Base-by-base conservation (phyloP, 306 rosid genomes). In the Macrotyloma uniflorum region DNA sequence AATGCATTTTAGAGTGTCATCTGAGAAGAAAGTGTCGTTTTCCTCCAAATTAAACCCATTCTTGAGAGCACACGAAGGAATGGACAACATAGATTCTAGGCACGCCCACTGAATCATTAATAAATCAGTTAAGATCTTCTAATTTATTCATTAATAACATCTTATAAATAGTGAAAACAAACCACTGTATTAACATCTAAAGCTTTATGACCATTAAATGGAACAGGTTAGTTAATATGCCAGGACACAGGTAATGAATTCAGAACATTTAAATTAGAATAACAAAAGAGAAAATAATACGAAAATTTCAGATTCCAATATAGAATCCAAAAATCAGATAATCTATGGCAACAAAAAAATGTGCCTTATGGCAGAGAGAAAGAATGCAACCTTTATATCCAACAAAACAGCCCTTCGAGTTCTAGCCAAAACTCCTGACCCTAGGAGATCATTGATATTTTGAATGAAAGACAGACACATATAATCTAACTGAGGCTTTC, bases 361-460 rank as follows among this genome's bases (percentile, higher is more conserved):
- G 66, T 15, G 36, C 46, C 61, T 23, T 28, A 9, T 24, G 67
- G 67, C 38, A 62, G 8, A 38, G 35, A 73, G 43, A 67, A 63
- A 81, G 67, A 64, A 46, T 55, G 49, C 65, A 71, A 94, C 98
- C 97, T 94, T 94, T 83, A 88, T 88, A 76, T 92, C 90, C 91
- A 92, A 81, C 79, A 94, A 86, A 88, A 94, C 92, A 68, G 98
- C 97, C 73, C 93, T 87, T 69, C 98, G 84, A 62, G 88, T 63
- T 81, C 98, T 89, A 12, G 88, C 93, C 86, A 94, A 88, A 78
- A 86, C 81, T 73, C 98, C 95, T 10, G 83, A 85, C 19, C 84
- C 78, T 63, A 92, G 90, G 66, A 94, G 87, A 82, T 80, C 77
- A 77, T 90, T 90, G 70, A 89, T 84, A 79, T 87, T 90, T 74